Base-by-base conservation (phyloP, 208 protist genomes). In the Crithidia acanthocephali region DNA sequence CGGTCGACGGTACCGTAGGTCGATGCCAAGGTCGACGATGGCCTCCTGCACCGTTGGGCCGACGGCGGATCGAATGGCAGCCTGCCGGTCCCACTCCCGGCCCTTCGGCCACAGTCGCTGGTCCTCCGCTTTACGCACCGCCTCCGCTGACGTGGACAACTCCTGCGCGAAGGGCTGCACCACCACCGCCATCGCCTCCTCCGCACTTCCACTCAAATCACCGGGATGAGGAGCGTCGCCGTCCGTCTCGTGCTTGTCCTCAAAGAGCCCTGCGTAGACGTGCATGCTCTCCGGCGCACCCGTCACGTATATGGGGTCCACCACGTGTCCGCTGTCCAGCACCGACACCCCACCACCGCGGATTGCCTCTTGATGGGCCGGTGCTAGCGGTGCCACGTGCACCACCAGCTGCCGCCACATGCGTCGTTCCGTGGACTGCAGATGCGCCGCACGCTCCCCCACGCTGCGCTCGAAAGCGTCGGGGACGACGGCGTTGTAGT, bases 41-140 rank as follows among this genome's bases (percentile, higher is more conserved):
- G 87, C 85, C 74, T 95, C 90, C 81, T 95, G 90, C 42, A 64
- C 79, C 7, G 85, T 91, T 11, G 73, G 18, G 23, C 90, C 90
- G 4, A 90, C 73, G 11, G 75, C 81, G 18, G 59, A 25, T 4
- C 75, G 80, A 58, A 95, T 81, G 15, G 90, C 90, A n/a, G 83
- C 60, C 65, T 95, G 90, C 6, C 90, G 84, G 72, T 95, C 86
- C 87, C 90, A 92, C 69, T 95, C 90, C 1, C 90, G 74, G 5
- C 87, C 86, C 45, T 82, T 86, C 1, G 83, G 75, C 60, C 82
- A 76, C 20, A 72, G 69, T 11, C 85, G 85, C 40, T 35, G 18
- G 16, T 40, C 60, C 72, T 57, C 52, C 0, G 48, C 58, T 27
- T 50, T 25, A 8, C 63, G 74, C 44, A 61, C 32, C 15, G 51